Percentiles rank a stretch among this genome's conserved stretches.
These are phyloP conservation scores for Sporothrix pseudoabietina DNA, from an alignment of 2,329 filamentous ascomycete species.

Conservation along the genomic window DNA sequence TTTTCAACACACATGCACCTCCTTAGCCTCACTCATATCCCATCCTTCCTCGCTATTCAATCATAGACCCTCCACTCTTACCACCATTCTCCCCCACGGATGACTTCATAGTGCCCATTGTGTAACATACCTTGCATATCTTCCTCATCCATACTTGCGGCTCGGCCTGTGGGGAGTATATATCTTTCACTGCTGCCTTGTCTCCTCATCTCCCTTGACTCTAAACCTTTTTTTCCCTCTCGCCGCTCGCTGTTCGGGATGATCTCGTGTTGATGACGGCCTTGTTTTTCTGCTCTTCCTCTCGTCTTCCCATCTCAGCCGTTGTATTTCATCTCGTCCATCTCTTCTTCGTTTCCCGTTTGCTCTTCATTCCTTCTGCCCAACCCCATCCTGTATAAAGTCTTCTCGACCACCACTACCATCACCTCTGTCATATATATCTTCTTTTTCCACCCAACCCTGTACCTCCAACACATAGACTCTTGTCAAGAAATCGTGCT, in stretches of 20 bases:
- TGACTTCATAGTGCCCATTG: background rate
- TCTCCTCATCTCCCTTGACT: background rate
- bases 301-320: background rate
- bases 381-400: background rate
- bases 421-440: background rate
- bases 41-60: background rate
- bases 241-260: background rate
- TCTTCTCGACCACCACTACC: background rate
- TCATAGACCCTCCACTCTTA: background rate
- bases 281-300: background rate
- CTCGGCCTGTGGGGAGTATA: constrained; percentile 2
- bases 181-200: constrained; percentile 22
- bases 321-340: background rate
- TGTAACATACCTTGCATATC: constrained; percentile 18
- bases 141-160: background rate
- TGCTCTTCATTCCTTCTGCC: background rate
- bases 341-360: background rate
- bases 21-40: background rate
- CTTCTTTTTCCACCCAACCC: background rate
- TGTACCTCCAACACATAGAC: background rate
- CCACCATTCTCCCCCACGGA: constrained; percentile 1
- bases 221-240: background rate
- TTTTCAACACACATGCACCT: background rate
- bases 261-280: background rate
- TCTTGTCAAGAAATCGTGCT: constrained; percentile 7